Conservation (phyloP, 805 yeast species). For the Brettanomyces naardenensis region DNA sequence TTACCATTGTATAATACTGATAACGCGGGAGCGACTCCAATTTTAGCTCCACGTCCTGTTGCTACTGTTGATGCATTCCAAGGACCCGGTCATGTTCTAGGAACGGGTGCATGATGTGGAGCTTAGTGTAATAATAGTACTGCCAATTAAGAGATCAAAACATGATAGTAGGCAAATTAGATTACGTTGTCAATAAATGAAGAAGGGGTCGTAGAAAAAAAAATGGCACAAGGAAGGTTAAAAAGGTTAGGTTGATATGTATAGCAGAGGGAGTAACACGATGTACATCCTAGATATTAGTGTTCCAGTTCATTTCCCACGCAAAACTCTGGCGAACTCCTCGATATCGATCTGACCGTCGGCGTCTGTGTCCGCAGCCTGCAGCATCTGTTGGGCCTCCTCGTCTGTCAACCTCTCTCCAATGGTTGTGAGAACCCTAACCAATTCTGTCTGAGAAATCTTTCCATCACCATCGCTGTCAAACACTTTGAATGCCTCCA, state of each 20-base stretch:
- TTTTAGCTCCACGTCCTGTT: not conserved
- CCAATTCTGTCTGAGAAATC: constrained; percentile 91
- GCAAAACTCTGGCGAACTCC: constrained; percentile 87
- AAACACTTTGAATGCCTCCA: constrained; percentile 97
- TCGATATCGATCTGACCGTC: constrained; percentile 97
- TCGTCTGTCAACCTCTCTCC: constrained; percentile 96
- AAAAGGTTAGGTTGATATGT: not conserved
- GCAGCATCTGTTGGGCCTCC: constrained; percentile 95
- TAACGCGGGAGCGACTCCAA: not conserved
- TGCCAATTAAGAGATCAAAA: not conserved
- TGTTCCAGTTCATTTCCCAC: constrained; percentile 61
- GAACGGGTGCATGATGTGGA: constrained; percentile 6
- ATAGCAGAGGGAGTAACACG: constrained; percentile 2
- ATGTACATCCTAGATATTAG: too few relatives aligned
- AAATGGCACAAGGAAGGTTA: not conserved
- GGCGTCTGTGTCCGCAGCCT: constrained; percentile 90
- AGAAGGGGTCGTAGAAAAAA: not conserved
- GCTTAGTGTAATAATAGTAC: not conserved
- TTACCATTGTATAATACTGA: constrained; percentile 15
- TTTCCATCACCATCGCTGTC: constrained; percentile 96
- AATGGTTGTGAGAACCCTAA: constrained; percentile 94
- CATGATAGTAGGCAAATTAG: not conserved
- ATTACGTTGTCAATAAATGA: not conserved
- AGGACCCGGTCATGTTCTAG: constrained; percentile 23
- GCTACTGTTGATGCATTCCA: constrained; percentile 6